These are phyloP conservation scores for Zymoseptoria ardabiliae DNA, from an alignment of 2,329 filamentous ascomycete genomes.

Conservation along the genomic window DNA sequence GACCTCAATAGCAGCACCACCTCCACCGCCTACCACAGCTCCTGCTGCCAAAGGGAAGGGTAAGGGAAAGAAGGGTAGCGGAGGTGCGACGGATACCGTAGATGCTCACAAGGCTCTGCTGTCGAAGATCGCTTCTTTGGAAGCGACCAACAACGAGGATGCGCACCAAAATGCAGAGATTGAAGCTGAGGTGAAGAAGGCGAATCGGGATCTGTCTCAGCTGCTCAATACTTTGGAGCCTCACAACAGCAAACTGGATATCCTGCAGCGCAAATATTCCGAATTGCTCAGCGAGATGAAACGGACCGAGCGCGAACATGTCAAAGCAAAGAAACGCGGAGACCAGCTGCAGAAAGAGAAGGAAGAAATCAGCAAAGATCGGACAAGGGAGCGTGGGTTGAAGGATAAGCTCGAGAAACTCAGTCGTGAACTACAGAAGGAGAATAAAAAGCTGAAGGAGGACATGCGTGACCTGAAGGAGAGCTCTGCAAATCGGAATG, in stretches of 20 bases:
- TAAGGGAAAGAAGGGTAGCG: slow-evolving; percentile 47
- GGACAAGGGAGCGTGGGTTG: slow-evolving; percentile 81
- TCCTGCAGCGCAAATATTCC: slow-evolving; percentile 82
- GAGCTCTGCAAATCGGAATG: slow-evolving; percentile 72
- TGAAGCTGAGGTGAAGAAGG: slow-evolving; percentile 89
- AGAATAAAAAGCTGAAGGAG: slow-evolving; percentile 98
- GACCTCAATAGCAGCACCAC: slow-evolving; percentile 25
- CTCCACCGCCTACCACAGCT: slow-evolving; percentile 39
- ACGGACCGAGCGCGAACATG: slow-evolving; percentile 83
- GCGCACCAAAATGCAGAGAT: slow-evolving; percentile 96
- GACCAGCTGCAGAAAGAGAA: slow-evolving; percentile 96
- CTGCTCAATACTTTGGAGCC: slow-evolving; percentile 83
- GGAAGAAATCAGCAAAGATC: slow-evolving; percentile 77
- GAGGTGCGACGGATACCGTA: slow-evolving; percentile 72
- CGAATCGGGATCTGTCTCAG: slow-evolving; percentile 81
- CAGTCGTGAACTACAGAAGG: slow-evolving; percentile 85
- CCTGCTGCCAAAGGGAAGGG: slow-evolving; percentile 64
- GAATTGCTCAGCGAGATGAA: slow-evolving; percentile 94
- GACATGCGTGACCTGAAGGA: slow-evolving; percentile 80
- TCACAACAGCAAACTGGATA: slow-evolving; percentile 83
- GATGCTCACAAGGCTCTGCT: slow-evolving; percentile 89
- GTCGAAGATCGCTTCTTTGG: slow-evolving; percentile 89
- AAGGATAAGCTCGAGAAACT: slow-evolving; percentile 97
- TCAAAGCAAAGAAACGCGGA: slow-evolving; percentile 91
- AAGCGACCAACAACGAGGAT: slow-evolving; percentile 85